Base-by-base conservation (phyloP, 768 basidiomycete genomes). In the Boletus subparvulus region DNA sequence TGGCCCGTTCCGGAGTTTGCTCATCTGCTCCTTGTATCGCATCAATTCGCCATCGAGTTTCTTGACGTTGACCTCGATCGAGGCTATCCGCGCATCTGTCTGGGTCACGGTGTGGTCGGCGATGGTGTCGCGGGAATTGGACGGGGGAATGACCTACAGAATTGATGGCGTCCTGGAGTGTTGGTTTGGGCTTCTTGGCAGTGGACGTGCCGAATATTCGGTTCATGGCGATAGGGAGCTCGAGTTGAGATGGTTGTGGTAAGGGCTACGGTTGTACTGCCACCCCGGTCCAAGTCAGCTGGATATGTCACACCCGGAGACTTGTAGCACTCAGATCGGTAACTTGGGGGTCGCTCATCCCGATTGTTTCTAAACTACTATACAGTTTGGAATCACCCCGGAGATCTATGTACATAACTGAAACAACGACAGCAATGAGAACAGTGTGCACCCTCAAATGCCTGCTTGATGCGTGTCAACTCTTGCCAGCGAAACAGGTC, bases 21-120 rank as follows among this genome's bases (percentile, higher is more conserved):
- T 82, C 91, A 99, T 92, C 75, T 98, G 97, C 52, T 95, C 93
- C 73, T 94, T 94, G 78, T 97, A 98, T 39, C 90, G 80, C 47
- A 78, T 80, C 19, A 99, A 82, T 69, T 99, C 97, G 6, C 87
- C 95, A 66, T 98, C 95, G 30, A 99, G 82, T 73, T 98, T 99
- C 77, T 88, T 90, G 64, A 99, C 78, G 78, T 98, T 99, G 70
- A 98, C 95, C 71, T 99, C 94, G 60, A 97, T 90, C 13, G 90
- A 86, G 28, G 86, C 85, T 71, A 92, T 81, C 51, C 95, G 86
- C 1, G 83, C 72, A 70, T 98, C 95, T 69, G 94, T 97, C 94
- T 97, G 60, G 7, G 44, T 47, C 40, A 44, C 4, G 8, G 44
- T 35, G 40, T 11, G 45, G 49, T 62, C 36, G 43, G 50, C 13